Base-by-base conservation (phyloP, 176 grass and related monocot species). In the Thinopyrum elongatum region DNA sequence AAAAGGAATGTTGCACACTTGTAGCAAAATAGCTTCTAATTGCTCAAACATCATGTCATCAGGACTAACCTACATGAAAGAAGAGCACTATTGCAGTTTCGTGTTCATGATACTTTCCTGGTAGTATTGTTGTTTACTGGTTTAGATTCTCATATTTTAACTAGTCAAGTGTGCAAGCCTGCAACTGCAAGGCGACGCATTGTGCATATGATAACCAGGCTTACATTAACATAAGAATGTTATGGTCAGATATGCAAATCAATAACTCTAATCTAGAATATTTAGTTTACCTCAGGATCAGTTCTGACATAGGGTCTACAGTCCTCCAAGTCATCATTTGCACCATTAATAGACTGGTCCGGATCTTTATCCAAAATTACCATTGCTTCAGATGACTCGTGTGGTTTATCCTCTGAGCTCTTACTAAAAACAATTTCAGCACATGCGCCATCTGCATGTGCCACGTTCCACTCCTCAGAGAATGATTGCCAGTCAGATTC, bases 391-490 rank as follows among this genome's bases (percentile, higher is more conserved):
- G 76, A 90, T 79, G 83, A 79, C 12, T 79, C 92, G 31, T 75
- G 23, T 22, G 90, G 57, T 69, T 89, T 92, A 79, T 88, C 86
- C 76, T 85, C 49, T 87, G 82, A 74, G 49, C 85, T 88, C 49
- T 87, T 84, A 19, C 38, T 80, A 70, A 94, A 84, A 90, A 83
- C 85, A 87, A 99, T 93, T 92, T 99, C 88, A 91, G 94, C 92
- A 90, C 82, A 86, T 88, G 91, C 81, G 74, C 87, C 94, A 88
- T 99, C 93, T 27, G 59, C 89, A 79, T 94, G 39, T 78, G 57
- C 67, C 42, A 84, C 88, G 75, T 70, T 94, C 97, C 97, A 99
- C 79, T 99, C 97, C 78, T 99, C 94, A 59, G 84, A 99, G 78
- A 99, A 99, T 86, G 88, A 79, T 39, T 58, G 57, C 97, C 97